Conservation (phyloP, 2,329 filamentous ascomycete species). For the Diaporthe vaccinii region DNA sequence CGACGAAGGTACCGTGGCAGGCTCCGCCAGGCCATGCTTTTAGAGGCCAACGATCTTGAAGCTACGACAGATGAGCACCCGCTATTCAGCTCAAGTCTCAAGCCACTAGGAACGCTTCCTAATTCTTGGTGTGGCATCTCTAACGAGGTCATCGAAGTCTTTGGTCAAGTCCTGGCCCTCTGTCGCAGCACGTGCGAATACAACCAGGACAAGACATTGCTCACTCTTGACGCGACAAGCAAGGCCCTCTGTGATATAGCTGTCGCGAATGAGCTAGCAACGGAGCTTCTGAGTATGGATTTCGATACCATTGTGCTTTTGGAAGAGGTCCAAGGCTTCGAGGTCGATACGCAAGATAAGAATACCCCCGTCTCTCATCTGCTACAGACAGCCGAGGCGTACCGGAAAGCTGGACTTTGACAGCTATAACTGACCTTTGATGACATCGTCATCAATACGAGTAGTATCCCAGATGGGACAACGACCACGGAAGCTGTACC, state of each 20-base stretch:
- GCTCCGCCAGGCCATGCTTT: neutral
- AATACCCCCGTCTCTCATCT: neutral
- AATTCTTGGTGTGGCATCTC: neutral
- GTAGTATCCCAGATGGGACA: fast-evolving
- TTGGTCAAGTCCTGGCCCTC: neutral
- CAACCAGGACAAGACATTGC: neutral
- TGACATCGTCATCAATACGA: neutral
- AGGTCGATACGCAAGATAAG: neutral
- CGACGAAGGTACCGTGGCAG: neutral
- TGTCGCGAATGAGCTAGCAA: neutral
- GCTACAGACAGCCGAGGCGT: neutral
- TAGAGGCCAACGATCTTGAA: neutral
- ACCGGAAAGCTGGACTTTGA: neutral
- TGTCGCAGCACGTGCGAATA: neutral
- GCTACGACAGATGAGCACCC: neutral
- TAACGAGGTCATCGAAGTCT: neutral
- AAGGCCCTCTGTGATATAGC: neutral
- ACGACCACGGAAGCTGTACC: neutral
- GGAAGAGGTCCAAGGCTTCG: neutral
- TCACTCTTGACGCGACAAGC: neutral
- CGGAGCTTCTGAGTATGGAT: neutral
- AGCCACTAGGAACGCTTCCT: neutral
- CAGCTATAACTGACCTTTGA: neutral
- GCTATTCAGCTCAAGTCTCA: neutral
- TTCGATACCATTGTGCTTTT: neutral